Evolutionary conservation across 371 early-diverging fungal species (phyloP), one percentile per base, ranked within the genome.

Genomic region (Mortierella sp.): DNA sequence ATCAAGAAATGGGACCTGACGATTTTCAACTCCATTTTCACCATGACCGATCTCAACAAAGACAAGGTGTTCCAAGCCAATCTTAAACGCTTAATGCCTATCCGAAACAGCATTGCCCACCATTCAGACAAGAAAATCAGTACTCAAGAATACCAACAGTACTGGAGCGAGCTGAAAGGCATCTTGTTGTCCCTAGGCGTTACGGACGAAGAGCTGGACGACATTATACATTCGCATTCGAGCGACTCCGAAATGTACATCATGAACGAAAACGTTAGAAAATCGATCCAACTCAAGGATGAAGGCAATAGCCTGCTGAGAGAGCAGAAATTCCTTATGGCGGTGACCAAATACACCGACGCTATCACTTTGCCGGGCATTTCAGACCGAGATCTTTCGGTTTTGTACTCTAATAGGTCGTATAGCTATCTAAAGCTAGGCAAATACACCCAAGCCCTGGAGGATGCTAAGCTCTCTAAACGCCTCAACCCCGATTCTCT

Each of bases 21-120:
- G 62, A 61, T 68, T 68, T 57, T 68, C 57, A 61, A 68, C 62
- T 25, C 57, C 37, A 68, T 68, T 62, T 68, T 68, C 68, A 68
- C 68, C 62, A 62, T 61, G 68, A 68, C 68, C 68, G 62, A 68
- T 68, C 68, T 68, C 68, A 68, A 68, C 68, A 68, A 23, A 56
- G 68, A 68, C 62, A 68, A 60, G 18, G 57, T 14, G 62, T 68
- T 68, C 68, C 68, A 68, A 61, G 62, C 62, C 68, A 61, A 61
- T 55, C 62, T 68, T 48, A 68, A 68, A 56, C 61, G 62, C 61
- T 47, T 68, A 57, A 62, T 68, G 68, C 62, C 69, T 57, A 68
- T 68, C 69, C 62, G 69, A 62, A 68, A 68, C 62, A 62, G 56
- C 37, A 62, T 68, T 7, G 69, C 69, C 69, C 69, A 68, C 62